These are phyloP conservation scores for Aspergillus thermomutatus DNA, from an alignment of 2,329 filamentous ascomycete genomes.

Conservation along the genomic window DNA sequence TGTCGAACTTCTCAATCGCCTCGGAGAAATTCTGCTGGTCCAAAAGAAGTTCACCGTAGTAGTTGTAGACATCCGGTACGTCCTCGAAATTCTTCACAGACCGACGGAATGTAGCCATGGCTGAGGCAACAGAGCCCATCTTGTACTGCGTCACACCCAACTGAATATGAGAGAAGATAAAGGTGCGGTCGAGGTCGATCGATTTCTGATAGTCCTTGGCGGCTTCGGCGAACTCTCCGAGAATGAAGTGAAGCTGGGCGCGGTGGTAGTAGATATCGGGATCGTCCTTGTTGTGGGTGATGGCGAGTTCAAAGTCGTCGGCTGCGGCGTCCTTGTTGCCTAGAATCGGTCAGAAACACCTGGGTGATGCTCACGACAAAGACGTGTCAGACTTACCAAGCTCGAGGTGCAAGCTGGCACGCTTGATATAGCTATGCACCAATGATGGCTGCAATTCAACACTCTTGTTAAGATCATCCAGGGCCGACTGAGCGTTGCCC, in stretches of 20 bases:
- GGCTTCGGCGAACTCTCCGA: slow-evolving; percentile 85
- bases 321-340: slow-evolving; percentile 82
- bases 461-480: slow-evolving; percentile 85
- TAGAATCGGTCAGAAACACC: slow-evolving; percentile 26
- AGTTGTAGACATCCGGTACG: slow-evolving; percentile 98
- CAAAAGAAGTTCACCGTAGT: slow-evolving; percentile 94
- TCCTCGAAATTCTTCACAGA: slow-evolving; percentile 98
- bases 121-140: slow-evolving; percentile 96
- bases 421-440: slow-evolving; percentile 98
- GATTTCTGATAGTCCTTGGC: slow-evolving; percentile 99
- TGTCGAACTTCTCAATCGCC: slow-evolving; percentile 97
- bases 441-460: slow-evolving; percentile 82
- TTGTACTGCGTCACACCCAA: slow-evolving; percentile 99
- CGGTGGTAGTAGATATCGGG: slow-evolving; percentile 99
- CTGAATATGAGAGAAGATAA: slow-evolving; percentile 99
- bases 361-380: not conserved
- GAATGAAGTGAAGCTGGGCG: slow-evolving; percentile 96
- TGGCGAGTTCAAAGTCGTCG: slow-evolving; percentile 80
- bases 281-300: slow-evolving; percentile 79
- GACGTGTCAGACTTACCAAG: slow-evolving; percentile 57
- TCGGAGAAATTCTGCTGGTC: slow-evolving; percentile 96
- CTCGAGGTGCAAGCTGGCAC: slow-evolving; percentile 96
- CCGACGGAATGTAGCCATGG: slow-evolving; percentile 95
- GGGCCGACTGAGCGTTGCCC: slow-evolving; percentile 79
- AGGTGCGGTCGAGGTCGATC: slow-evolving; percentile 90